phyloP scores from a whole-genome alignment of 2,329 filamentous ascomycete species.

The Stemphylium vesicarium region DNA sequence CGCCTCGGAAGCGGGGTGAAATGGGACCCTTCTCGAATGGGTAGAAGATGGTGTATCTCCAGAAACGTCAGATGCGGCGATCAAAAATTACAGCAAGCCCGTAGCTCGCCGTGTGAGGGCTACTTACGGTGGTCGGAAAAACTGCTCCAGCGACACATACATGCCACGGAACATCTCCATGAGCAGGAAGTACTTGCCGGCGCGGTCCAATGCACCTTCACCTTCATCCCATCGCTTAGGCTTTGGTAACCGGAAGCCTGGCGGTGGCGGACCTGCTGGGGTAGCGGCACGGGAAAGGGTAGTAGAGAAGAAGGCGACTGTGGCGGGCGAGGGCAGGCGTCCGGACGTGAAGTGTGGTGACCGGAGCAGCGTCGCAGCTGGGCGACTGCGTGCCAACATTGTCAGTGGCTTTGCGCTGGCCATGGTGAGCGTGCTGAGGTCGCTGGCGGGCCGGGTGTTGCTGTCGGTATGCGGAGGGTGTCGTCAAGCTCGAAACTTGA shows the following conservation, averaged over 20 bases:
- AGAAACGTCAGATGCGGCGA: conserved; percentile 33
- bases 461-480: conserved; percentile 27
- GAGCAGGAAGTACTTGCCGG: conserved; percentile 93
- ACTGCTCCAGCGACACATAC: conserved; percentile 98
- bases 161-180: conserved; percentile 96
- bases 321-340: conserved; percentile 52
- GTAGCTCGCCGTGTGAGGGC: conserved; percentile 20
- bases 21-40: conserved; percentile 99
- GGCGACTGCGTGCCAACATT: conserved; percentile 55
- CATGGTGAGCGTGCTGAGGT: conserved; percentile 49
- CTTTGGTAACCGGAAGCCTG: conserved; percentile 78
- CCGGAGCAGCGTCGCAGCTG: conserved; percentile 48
- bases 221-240: conserved; percentile 81
- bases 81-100: conserved; percentile 3
- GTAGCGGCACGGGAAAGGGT: conserved; percentile 67
- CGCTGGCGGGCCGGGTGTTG: conserved; percentile 34
- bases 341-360: conserved; percentile 39
- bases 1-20: conserved; percentile 95
- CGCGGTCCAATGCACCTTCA: conserved; percentile 79
- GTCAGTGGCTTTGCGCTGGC: conserved; percentile 56
- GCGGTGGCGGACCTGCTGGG: conserved; percentile 77
- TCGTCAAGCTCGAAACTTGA: conserved; percentile 31
- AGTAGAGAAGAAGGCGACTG: conserved; percentile 67
- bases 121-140: conserved; percentile 95
- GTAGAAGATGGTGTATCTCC: conserved; percentile 96